Conservation (phyloP, 75 land plant genomes). For the Pinus tabuliformis region DNA sequence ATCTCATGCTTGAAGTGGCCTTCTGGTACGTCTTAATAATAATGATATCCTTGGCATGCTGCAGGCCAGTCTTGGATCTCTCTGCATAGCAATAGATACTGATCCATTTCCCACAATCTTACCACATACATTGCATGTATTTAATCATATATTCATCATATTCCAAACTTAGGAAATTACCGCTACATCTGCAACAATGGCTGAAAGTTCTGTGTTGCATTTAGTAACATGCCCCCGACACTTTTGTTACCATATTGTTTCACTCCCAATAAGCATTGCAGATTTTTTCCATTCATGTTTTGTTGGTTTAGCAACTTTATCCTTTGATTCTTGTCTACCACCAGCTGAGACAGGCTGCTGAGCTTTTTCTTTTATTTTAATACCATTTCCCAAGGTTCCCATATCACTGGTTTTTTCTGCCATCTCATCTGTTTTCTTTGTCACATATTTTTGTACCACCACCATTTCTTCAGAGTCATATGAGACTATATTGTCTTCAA, state of each 20-base stretch:
- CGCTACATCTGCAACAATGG: background rate
- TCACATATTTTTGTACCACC: background rate
- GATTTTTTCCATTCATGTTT: constrained; percentile 1
- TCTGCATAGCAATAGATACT: too few species aligned
- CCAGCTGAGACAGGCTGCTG: background rate
- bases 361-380: background rate
- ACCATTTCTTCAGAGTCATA: background rate
- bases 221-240: background rate
- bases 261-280: background rate
- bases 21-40: too few species aligned
- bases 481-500: background rate
- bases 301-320: background rate
- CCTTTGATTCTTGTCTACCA: background rate
- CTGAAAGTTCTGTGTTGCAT: background rate
- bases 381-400: background rate
- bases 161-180: background rate
- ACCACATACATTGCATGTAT: too few species aligned
- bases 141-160: too few species aligned
- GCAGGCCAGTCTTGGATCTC: too few species aligned
- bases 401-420: background rate
- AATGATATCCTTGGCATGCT: too few species aligned
- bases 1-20: too few species aligned
- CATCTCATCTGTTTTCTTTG: background rate
- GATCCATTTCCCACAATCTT: too few species aligned
- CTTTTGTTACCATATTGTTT: background rate